These are phyloP conservation scores for Komagataea norvegica DNA, from an alignment of 1,139 yeast species.

Conservation along the genomic window DNA sequence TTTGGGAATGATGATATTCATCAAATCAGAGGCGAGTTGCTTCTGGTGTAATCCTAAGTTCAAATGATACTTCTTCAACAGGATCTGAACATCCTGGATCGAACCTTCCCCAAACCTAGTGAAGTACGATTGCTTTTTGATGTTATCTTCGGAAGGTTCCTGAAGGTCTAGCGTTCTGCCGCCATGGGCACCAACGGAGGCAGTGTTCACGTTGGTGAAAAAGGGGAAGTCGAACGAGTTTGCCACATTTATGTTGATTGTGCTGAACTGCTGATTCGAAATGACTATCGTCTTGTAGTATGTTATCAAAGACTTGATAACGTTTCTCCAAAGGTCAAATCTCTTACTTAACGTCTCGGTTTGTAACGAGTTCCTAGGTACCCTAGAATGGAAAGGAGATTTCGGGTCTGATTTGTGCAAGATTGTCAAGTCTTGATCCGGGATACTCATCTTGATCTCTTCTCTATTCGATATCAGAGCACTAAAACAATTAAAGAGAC, in stretches of 20 bases:
- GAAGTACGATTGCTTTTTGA: constrained; percentile 45
- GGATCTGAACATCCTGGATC: constrained; percentile 44
- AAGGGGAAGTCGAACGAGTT: constrained; percentile 57
- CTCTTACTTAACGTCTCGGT: constrained; percentile 40
- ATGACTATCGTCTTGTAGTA: constrained; percentile 60
- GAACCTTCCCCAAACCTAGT: constrained; percentile 48
- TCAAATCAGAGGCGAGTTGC: constrained; percentile 53
- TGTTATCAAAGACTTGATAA: constrained; percentile 54
- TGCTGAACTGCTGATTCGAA: constrained; percentile 65
- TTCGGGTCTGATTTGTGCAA: constrained; percentile 31
- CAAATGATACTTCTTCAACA: constrained; percentile 43
- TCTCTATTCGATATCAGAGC: no score
- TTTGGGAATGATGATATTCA: constrained; percentile 56
- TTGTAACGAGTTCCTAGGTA: constrained; percentile 31
- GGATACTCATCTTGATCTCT: no score
- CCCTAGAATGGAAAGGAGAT: constrained; percentile 34
- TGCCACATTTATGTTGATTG: constrained; percentile 58
- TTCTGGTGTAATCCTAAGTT: constrained; percentile 40
- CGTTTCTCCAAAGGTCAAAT: constrained; percentile 67
- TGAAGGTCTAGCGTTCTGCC: constrained; percentile 18
- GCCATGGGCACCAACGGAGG: neutral
- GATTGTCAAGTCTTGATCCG: constrained; percentile 18
- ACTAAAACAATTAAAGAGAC: no score
- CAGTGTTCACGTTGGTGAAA: constrained; percentile 30
- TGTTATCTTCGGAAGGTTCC: constrained; percentile 34